Evolutionary conservation across 441 rosid species (phyloP).

Genomic region (Bruguiera hainesii): DNA sequence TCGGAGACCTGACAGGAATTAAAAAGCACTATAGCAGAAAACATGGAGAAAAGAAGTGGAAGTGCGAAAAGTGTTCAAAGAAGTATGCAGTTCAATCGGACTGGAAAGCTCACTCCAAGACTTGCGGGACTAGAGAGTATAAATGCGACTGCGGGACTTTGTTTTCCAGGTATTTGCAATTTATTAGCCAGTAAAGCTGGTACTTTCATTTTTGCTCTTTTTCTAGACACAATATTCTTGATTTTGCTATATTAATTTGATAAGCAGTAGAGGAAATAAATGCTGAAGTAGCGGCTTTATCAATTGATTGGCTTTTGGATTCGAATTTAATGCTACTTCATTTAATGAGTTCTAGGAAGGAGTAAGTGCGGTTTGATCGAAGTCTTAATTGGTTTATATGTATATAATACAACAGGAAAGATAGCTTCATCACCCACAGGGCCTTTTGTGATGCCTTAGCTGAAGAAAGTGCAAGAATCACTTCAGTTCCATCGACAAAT

Average conservation of each 20-base stretch:
- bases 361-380: background rate
- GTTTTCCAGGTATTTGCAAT: slow-evolving; percentile 48
- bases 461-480: slow-evolving; percentile 52
- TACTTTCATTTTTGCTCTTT: background rate
- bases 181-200: background rate
- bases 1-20: slow-evolving; percentile 72
- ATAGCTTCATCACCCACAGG: slow-evolving; percentile 66
- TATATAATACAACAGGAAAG: slow-evolving; percentile 41
- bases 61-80: slow-evolving; percentile 68
- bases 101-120: slow-evolving; percentile 73
- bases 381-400: background rate
- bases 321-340: slow-evolving; percentile 31
- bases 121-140: slow-evolving; percentile 67
- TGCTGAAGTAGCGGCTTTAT: slow-evolving; percentile 15
- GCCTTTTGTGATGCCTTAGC: slow-evolving; percentile 71
- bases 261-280: slow-evolving; percentile 39
- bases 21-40: slow-evolving; percentile 68
- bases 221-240: background rate
- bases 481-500: slow-evolving; percentile 34
- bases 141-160: slow-evolving; percentile 68
- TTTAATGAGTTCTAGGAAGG: slow-evolving; percentile 14
- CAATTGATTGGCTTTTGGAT: slow-evolving; percentile 17
- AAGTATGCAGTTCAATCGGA: slow-evolving; percentile 75
- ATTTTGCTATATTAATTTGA: slow-evolving; percentile 10
- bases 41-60: slow-evolving; percentile 76